A percentile compares a stretch with the other conserved stretches of the same genome.
Conservation (phyloP, 2,329 filamentous ascomycete genomes). For the Gliomastix tumulicola region DNA sequence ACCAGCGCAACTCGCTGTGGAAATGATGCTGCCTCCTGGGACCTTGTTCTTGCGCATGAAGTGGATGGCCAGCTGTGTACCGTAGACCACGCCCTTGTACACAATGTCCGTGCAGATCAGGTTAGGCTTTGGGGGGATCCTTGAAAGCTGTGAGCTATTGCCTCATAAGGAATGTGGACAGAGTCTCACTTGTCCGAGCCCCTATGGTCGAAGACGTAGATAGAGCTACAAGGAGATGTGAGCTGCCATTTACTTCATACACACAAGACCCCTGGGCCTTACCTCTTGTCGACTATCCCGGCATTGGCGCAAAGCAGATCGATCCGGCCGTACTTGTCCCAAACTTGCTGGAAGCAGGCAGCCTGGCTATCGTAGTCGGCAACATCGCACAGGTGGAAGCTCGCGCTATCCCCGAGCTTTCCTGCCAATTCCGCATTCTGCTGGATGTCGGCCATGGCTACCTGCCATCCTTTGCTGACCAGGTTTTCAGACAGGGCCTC, state of each 20-base stretch:
- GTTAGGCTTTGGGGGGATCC: conserved; percentile 35
- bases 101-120: conserved; percentile 38
- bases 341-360: conserved; percentile 31
- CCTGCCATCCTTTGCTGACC: conserved; percentile 15
- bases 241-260: too few species aligned
- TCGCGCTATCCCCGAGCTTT: conserved; percentile 24
- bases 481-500: conserved; percentile 26
- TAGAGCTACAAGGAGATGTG: too few species aligned
- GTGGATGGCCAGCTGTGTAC: conserved; percentile 39
- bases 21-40: conserved; percentile 34
- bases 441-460: conserved; percentile 31
- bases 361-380: conserved; percentile 36
- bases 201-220: conserved; percentile 27
- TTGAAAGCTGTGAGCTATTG: too few species aligned
- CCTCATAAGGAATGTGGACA: too few species aligned
- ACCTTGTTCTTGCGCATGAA: conserved; percentile 43
- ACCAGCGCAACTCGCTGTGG: conserved; percentile 33
- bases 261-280: too few species aligned
- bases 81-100: conserved; percentile 43
- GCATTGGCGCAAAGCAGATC: conserved; percentile 43
- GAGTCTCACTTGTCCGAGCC: conserved; percentile 7
- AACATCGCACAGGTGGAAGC: conserved; percentile 38
- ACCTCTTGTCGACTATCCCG: conserved; percentile 34
- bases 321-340: conserved; percentile 33
- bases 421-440: conserved; percentile 15